phyloP scores from a whole-genome alignment of 441 rosid species.

The Isatis lusitanica region DNA sequence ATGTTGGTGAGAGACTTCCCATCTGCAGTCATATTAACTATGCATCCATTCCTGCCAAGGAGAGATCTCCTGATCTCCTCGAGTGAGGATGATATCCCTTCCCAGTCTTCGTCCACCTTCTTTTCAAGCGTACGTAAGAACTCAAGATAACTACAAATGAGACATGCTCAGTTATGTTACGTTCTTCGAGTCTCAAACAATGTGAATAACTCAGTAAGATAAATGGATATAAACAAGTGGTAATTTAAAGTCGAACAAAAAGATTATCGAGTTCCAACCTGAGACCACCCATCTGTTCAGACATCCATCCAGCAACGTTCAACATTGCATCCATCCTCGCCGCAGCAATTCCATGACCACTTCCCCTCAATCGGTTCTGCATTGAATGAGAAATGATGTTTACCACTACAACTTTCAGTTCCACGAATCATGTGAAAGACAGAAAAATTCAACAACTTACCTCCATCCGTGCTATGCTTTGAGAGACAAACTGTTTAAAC shows the following conservation, averaged over 20 bases:
- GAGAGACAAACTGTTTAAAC: conserved; percentile 93
- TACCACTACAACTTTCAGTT: conserved; percentile 11
- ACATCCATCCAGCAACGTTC: conserved; percentile 86
- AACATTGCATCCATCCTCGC: conserved; percentile 95
- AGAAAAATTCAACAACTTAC: conserved; percentile 37
- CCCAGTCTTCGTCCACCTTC: conserved; percentile 88
- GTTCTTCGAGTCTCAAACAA: neutral
- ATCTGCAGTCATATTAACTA: conserved; percentile 90
- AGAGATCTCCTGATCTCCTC: conserved; percentile 83
- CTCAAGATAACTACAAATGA: conserved; percentile 70
- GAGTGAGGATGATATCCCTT: conserved; percentile 78
- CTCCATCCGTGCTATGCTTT: conserved; percentile 96
- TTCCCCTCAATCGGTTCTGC: conserved; percentile 85
- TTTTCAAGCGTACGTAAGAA: conserved; percentile 73
- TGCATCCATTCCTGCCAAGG: conserved; percentile 77
- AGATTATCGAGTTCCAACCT: conserved; percentile 49
- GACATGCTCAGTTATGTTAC: conserved; percentile 8
- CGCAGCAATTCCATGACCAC: conserved; percentile 91
- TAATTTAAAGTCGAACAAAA: neutral
- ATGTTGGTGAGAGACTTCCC: conserved; percentile 60
- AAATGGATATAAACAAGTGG: neutral
- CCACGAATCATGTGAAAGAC: conserved; percentile 4
- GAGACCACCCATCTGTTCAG: conserved; percentile 98
- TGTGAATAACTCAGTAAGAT: neutral
- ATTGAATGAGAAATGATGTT: conserved; percentile 14